phyloP scores from a whole-genome alignment of 352 stramenopile species.

The Phytophthora quininea region DNA sequence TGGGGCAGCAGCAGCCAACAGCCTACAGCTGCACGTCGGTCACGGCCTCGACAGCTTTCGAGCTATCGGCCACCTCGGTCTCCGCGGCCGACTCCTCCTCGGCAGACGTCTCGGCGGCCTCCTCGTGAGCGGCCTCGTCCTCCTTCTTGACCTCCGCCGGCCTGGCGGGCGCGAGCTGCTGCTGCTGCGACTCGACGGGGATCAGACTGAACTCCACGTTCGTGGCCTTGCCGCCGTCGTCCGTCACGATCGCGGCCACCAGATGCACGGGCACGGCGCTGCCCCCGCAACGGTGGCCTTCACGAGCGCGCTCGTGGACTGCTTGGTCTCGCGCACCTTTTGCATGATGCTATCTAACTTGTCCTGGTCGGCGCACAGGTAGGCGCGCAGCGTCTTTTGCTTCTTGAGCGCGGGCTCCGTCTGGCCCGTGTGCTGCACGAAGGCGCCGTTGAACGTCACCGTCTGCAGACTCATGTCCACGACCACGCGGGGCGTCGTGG shows the following conservation, averaged over 20 bases:
- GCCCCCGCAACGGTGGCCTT: constrained; percentile 29
- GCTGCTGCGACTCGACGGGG: constrained; percentile 30
- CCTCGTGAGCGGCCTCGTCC: constrained; percentile 13
- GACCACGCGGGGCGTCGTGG: constrained; percentile 61
- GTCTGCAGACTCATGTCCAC: constrained; percentile 65
- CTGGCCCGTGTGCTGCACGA: constrained; percentile 54
- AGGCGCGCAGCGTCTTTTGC: constrained; percentile 58
- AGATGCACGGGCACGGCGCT: constrained; percentile 40
- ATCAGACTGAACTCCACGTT: constrained; percentile 76
- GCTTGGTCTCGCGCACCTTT: constrained; percentile 48
- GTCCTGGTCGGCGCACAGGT: constrained; percentile 50
- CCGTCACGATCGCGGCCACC: constrained; percentile 57
- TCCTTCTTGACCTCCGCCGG: background rate
- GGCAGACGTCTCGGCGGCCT: constrained; percentile 39
- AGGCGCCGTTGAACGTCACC: constrained; percentile 66
- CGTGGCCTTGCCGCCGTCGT: constrained; percentile 51
- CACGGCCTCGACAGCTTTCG: constrained; percentile 25
- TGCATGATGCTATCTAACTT: constrained; percentile 56
- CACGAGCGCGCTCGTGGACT: constrained; percentile 50
- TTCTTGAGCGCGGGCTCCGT: constrained; percentile 58
- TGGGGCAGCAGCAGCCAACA: background rate
- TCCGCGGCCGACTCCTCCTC: constrained; percentile 43
- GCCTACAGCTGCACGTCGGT: constrained; percentile 30
- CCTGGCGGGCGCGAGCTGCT: constrained; percentile 2
- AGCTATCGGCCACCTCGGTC: constrained; percentile 17